A percentile compares a stretch with the other conserved stretches of the same genome.
phyloP scores from a whole-genome alignment of 106 monocot species.

The Dioscorea alata region DNA sequence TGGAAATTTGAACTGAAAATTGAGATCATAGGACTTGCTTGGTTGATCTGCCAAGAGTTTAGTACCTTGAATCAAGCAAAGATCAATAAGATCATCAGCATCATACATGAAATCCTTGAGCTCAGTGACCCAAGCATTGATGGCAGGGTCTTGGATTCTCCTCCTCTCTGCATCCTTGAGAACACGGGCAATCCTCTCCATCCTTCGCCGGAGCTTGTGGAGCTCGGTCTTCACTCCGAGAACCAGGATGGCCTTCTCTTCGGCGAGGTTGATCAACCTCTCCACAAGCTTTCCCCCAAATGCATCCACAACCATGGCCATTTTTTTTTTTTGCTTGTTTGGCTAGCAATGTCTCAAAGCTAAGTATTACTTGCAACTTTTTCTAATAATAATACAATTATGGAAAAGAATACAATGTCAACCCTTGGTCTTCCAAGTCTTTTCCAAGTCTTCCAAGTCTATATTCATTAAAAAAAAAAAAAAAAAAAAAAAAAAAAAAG shows the following conservation, averaged over 20 bases:
- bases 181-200: background rate
- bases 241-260: conserved; percentile 6
- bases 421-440: no score
- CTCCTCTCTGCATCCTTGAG: conserved; percentile 12
- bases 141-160: background rate
- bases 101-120: conserved; percentile 21
- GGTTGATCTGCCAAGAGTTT: background rate
- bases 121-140: background rate
- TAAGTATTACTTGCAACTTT: no score
- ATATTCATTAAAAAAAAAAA: no score
- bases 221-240: conserved; percentile 10
- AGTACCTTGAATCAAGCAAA: background rate
- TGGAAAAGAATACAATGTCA: no score
- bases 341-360: no score
- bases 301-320: conserved; percentile 9
- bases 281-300: background rate
- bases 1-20: no score
- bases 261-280: background rate
- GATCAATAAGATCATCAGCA: conserved; percentile 14
- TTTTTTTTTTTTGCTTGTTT: background rate
- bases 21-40: no score
- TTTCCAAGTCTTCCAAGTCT: no score
- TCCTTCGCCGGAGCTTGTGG: conserved; percentile 5
- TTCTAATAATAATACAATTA: no score
- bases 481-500: no score